Evolutionary conservation across 148 eudicot species (phyloP), one percentile per base, ranked within the genome.

Genomic region (Rhododendron vialii): DNA sequence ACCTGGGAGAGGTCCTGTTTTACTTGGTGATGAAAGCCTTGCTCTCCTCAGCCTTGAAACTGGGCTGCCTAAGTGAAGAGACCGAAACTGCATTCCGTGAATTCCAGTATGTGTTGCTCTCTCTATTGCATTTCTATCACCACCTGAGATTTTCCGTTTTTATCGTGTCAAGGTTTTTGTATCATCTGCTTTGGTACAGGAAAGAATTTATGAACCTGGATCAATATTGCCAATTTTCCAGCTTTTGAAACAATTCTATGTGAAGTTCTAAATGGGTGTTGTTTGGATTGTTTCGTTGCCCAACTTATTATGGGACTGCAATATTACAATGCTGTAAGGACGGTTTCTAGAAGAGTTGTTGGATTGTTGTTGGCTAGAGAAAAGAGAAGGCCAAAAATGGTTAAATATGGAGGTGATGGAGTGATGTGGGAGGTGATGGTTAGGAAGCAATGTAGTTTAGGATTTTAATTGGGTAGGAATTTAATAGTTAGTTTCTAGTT

Each of bases 1-100:
- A 78, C 98, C 98, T 61, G 98, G 99, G 63, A 92, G 88, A 75
- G 99, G 98, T 76, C 99, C 99, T 15, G 86, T 91, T 47, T 61
- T 96, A 76, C 88, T 95, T 15, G 84, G 90, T 24, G 98, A 96
- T 83, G 95, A 94, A 87, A 90, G 84, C 74, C 92, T 88, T 75
- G 91, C 99, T 86, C 96, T 96, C 63, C 95, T 96, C 36, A 83
- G 93, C 89, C 92, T 94, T 15, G 90, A 92, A 87, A 94, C 94
- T 1, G 99, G 98, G 17, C 85, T 95, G 63, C 99, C 98, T 43
- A 96, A 94, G 91, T 96, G 38, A 74, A 77, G 78, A 81, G 30
- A 13, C 26, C 28, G 4, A 63, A 24, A n/a, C 69, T n/a, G 28
- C 28, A 1, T 24, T 61, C 10, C 0, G 10, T 0, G 7, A 1